These are phyloP conservation scores for Colletotrichum salicis DNA, from an alignment of 2,329 filamentous ascomycete species.

Conservation along the genomic window DNA sequence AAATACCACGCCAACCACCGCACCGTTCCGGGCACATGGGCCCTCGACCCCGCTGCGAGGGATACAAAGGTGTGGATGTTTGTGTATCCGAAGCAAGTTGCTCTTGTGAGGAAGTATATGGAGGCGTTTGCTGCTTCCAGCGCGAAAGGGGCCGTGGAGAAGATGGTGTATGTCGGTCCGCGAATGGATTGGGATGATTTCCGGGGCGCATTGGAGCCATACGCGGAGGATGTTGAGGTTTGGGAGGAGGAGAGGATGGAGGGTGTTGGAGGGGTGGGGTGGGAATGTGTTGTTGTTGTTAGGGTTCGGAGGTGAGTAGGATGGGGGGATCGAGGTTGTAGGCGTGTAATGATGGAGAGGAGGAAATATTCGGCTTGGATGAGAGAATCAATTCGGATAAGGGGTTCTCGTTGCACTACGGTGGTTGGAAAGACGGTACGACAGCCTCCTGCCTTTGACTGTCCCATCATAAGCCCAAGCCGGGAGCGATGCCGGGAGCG, in stretches of 20 bases:
- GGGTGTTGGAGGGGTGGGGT: slow-evolving; percentile 9
- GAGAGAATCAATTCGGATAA: not conserved
- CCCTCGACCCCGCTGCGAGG: slow-evolving; percentile 40
- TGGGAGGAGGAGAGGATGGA: slow-evolving; percentile 27
- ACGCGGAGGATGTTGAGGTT: not conserved
- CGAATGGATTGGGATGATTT: slow-evolving; percentile 31
- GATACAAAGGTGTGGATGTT: slow-evolving; percentile 44
- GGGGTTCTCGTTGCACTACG: not conserved
- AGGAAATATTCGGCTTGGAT: not conserved
- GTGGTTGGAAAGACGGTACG: too few relatives aligned
- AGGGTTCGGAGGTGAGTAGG: not conserved
- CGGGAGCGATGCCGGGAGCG: not conserved
- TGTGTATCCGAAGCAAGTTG: slow-evolving; percentile 47
- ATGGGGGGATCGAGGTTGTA: not conserved
- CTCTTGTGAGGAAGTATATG: slow-evolving; percentile 43
- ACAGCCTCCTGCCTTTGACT: too few relatives aligned
- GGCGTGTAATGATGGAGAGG: not conserved
- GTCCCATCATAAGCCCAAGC: too few relatives aligned
- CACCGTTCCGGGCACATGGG: slow-evolving; percentile 47
- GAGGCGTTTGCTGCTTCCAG: slow-evolving; percentile 1
- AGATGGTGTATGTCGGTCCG: slow-evolving; percentile 22
- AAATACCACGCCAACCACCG: slow-evolving; percentile 14
- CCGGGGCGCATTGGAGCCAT: not conserved
- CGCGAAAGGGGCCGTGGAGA: not conserved
- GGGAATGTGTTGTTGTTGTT: slow-evolving; percentile 25